Base-by-base conservation (phyloP, 257 asterid genomes). In the Datura wrightii region DNA sequence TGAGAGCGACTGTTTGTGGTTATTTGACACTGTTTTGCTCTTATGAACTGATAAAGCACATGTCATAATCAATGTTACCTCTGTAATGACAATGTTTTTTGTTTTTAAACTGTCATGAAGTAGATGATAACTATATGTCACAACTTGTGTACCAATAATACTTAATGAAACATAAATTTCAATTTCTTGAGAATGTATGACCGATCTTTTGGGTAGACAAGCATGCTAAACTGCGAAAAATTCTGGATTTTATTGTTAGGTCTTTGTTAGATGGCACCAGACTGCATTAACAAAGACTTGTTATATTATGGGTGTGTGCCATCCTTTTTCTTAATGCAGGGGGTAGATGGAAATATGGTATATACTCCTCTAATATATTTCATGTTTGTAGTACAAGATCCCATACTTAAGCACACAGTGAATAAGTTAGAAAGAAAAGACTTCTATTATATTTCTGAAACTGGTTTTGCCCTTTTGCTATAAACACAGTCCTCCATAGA, bases 391-490 rank as follows among this genome's bases (percentile, higher is more conserved):
- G 55, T 44, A 19, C 10, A 19, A 46, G 18, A 72, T 46, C 58
- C 56, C 16, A 5, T 71, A 48, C 41, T 44, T 70, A 1, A 44
- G 79, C 56, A 44, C 3, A 3, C 4, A 2, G n/a, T 19, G 2
- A 46, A 19, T 39, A 10, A 72, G 80, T 24, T 72, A 19, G 41
- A 72, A 0, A 72, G n/a, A 10, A 71, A 71, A 14, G 13, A 1
- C 18, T 62, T 62, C 18, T 63, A 63, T 31, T 63, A 65, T 65
- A 58, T 71, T 44, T 71, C 56, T 44, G 80, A 71, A 4, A 70
- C 8, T 70, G 54, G 5, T 70, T 9, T 42, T 42, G 37, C 1
- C 2, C 42, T 70, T n/a, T 42, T 72, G 36, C 55, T 42, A 42
- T 42, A 18, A 71, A 9, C 8, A 71, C 3, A 39, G 10, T 44